These are phyloP conservation scores for Diaporthe capsici DNA, from an alignment of 2,329 filamentous ascomycete species.

Conservation along the genomic window DNA sequence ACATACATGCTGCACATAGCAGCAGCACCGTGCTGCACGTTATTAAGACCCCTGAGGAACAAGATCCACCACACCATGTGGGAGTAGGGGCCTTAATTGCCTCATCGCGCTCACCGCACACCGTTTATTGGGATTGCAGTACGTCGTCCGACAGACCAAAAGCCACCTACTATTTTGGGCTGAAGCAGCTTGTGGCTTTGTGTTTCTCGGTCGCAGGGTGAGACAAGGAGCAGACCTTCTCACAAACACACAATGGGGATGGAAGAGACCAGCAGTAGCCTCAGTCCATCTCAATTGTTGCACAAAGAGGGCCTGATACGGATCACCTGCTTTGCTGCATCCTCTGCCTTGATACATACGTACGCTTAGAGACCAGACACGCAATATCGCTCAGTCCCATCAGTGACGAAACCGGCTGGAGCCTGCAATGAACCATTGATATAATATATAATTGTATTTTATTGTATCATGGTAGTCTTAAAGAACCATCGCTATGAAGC, in stretches of 20 bases:
- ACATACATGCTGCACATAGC: not conserved
- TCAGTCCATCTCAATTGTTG: not conserved
- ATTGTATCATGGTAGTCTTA: not conserved
- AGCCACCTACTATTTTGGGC: not conserved
- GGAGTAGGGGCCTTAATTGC: slow-evolving; percentile 20
- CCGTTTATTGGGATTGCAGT: not conserved
- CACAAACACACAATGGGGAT: not conserved
- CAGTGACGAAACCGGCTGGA: not conserved
- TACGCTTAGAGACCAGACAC: not conserved
- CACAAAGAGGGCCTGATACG: not conserved
- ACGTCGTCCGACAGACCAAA: not conserved
- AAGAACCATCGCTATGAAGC: not conserved
- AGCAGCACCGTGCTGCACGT: not conserved
- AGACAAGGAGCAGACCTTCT: not conserved
- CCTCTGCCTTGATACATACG: not conserved
- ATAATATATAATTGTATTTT: not conserved
- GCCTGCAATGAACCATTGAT: not conserved
- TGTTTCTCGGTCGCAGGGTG: not conserved
- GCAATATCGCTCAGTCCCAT: not conserved
- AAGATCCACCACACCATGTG: slow-evolving; percentile 23
- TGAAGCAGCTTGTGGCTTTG: not conserved
- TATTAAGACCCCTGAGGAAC: slow-evolving; percentile 27
- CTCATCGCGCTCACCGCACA: slow-evolving; percentile 22
- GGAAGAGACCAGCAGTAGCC: not conserved
- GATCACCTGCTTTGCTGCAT: not conserved